These are phyloP conservation scores for Oryza nivara DNA, from an alignment of 176 grass and related monocot genomes.

Conservation along the genomic window DNA sequence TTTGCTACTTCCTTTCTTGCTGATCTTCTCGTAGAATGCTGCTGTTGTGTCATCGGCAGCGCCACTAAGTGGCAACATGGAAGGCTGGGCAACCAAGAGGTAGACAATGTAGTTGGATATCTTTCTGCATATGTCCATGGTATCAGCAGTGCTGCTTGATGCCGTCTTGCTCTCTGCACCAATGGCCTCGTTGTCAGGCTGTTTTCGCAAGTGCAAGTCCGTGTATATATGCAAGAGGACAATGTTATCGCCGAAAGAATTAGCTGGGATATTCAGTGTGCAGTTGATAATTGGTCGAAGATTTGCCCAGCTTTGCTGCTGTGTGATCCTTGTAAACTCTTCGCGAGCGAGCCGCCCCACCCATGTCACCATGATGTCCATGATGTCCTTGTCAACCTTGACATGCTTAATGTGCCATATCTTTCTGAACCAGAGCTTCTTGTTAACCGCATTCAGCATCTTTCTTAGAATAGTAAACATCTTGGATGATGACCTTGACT, in stretches of 20 bases:
- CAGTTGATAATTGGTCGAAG: background rate
- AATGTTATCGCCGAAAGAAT: constrained; percentile 9
- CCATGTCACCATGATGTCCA: background rate
- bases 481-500: background rate
- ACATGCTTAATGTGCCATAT: constrained; percentile 6
- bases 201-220: background rate
- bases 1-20: background rate
- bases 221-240: constrained; percentile 20
- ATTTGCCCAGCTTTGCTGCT: constrained; percentile 19
- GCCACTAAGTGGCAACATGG: constrained; percentile 1
- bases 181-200: background rate
- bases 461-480: background rate
- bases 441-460: background rate
- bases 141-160: background rate
- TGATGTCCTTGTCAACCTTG: constrained; percentile 12
- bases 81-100: constrained; percentile 25
- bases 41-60: background rate
- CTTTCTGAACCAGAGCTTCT: background rate
- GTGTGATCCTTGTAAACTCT: constrained; percentile 6
- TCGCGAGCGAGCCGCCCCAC: background rate
- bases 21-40: background rate
- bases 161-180: background rate
- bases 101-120: constrained; percentile 6
- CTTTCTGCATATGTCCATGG: background rate
- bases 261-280: background rate